These are phyloP conservation scores for Botrytis squamosa DNA, from an alignment of 2,329 filamentous ascomycete genomes.

Conservation along the genomic window DNA sequence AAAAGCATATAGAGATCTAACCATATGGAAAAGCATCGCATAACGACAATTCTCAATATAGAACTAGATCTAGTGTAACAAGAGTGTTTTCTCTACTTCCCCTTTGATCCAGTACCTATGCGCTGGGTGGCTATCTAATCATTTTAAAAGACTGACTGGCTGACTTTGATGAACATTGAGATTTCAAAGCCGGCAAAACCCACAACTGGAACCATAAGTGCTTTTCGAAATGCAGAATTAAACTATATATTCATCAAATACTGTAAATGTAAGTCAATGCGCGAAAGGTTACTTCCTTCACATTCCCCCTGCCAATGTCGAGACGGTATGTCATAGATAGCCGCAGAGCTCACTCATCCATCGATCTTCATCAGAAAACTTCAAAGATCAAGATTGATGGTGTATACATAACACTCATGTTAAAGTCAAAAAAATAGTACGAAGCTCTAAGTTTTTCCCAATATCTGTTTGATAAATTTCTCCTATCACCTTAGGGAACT, in stretches of 20 bases:
- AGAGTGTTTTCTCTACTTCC: neutral
- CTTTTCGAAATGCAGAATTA: neutral
- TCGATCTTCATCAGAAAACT: neutral
- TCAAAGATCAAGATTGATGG: neutral
- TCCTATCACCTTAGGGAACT: neutral
- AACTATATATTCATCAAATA: neutral
- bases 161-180: neutral
- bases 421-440: neutral
- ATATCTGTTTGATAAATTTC: neutral
- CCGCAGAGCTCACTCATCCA: neutral
- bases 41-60: neutral
- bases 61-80: neutral
- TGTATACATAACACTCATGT: neutral
- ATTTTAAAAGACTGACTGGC: neutral
- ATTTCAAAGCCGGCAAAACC: neutral
- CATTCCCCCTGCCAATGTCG: neutral
- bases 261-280: neutral
- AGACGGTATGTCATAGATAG: neutral
- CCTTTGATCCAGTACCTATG: neutral
- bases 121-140: neutral
- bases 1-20: neutral
- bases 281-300: neutral
- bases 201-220: neutral
- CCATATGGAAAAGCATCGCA: neutral
- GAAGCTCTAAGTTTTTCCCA: neutral